Base-by-base conservation (phyloP, 1,284 basidiomycete species). In the Ceratobasidium sp. region DNA sequence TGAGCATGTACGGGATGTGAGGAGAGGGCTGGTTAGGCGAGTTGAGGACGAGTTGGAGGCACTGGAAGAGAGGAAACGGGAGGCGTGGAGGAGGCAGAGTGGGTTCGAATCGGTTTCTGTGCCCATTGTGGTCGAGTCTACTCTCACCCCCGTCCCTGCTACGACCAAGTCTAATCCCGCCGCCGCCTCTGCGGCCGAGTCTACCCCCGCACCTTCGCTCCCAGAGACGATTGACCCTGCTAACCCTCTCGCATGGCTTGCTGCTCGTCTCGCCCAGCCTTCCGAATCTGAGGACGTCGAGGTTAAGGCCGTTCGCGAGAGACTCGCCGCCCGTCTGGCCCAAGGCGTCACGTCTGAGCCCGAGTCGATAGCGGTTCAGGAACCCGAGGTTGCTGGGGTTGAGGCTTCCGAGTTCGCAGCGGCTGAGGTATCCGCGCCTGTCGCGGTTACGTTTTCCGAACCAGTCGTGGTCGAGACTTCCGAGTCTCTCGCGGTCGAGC, bases 11-110 rank as follows among this genome's bases (percentile, higher is more conserved):
- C 84, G 92, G 56, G 84, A 84, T n/a, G 83, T 82, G 74, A 83
- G 93, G 74, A 87, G 89, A 80, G 83, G 83, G 11, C 84, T 92
- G 8, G 91, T 93, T 50, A 84, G 82, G 75, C 80, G 80, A 51
- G 87, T 94, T 19, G 92, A 93, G 82, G 77, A 79, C 29, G 92
- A 91, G 77, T 80, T 91, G 45, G 86, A 87, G 75, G 83, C 84
- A 47, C 80, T 91, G 17, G 89, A 89, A 77, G 78, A 79, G 73
- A 78, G 80, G 78, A 81, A 84, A 78, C 83, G 85, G 79, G 77
- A 77, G 45, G 77, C 79, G 51, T 83, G 83, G 84, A 59, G 47
- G 57, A 74, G 73, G 51, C 45, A 50, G 41, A n/a, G n/a, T n/a
- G n/a, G n/a, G n/a, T n/a, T n/a, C n/a, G 41, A 54, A n/a, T 63